Evolutionary conservation across 2,329 filamentous ascomycete species (phyloP).

Genomic region (Colletotrichum phormii): DNA sequence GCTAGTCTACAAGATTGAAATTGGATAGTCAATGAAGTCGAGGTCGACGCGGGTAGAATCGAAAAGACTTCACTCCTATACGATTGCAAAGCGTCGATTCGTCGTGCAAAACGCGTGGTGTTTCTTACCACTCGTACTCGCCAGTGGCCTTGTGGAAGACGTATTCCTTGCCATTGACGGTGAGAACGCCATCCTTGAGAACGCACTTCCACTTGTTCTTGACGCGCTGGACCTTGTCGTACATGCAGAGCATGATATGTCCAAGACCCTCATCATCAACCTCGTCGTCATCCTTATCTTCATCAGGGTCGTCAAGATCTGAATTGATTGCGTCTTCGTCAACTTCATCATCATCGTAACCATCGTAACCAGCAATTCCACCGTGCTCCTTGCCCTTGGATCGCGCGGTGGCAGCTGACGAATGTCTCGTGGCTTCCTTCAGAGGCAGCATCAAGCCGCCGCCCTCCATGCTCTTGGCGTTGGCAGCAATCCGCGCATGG

Average conservation of each 20-base stretch:
- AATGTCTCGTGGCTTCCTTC: constrained; percentile 61
- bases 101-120: too few species aligned
- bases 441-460: constrained; percentile 82
- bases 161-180: constrained; percentile 93
- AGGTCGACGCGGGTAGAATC: background rate
- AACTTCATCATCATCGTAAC: constrained; percentile 70
- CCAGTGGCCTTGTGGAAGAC: constrained; percentile 98
- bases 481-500: constrained; percentile 74
- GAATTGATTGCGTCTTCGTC: constrained; percentile 99
- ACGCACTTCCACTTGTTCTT: constrained; percentile 99
- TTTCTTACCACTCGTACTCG: constrained; percentile 92
- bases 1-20: constrained; percentile 8
- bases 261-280: constrained; percentile 87
- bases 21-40: background rate
- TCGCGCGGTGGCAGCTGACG: constrained; percentile 39
- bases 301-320: constrained; percentile 94
- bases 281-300: constrained; percentile 84
- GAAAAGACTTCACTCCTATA: background rate
- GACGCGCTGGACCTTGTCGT: constrained; percentile 98
- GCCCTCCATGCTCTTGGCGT: constrained; percentile 77
- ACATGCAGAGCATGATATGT: constrained; percentile 98
- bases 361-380: constrained; percentile 68
- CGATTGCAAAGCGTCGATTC: background rate
- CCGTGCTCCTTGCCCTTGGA: constrained; percentile 42
- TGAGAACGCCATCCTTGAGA: constrained; percentile 95